Evolutionary conservation across 176 grass and related monocot genomes (phyloP), one percentile per base, ranked within the genome.

Genomic region (Saccharum officinarum): DNA sequence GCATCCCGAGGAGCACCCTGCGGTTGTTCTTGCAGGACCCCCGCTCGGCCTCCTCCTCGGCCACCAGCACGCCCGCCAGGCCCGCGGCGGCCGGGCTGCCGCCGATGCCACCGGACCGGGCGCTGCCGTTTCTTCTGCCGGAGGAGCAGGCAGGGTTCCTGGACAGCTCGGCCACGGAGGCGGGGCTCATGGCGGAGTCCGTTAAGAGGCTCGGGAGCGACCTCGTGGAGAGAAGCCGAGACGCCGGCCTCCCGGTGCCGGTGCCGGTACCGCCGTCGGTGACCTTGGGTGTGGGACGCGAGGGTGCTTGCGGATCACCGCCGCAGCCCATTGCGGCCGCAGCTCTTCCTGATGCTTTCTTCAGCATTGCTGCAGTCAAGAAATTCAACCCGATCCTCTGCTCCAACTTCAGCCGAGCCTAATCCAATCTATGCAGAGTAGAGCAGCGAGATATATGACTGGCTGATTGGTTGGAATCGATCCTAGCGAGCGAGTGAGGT

Each of bases 1-100:
- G 82, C 85, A 76, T 76, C 71, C 85, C 85, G 36, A 82, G 47
- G 14, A 89, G 69, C 76, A 89, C 82, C 82, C 87, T 84, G 41
- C 67, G 69, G 14, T 1, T 75, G 36, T 22, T 65, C 62, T 33
- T 14, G 69, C 61, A 18, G 47, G 9, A 5, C 8, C 69, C 75
- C 8, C 4, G 3, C 12, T 75, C 81, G 10, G 69, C 86, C 42
- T 88, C 76, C 3, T 69, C 82, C 3, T 69, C 69, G 20, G 45
- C 26, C 45, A 80, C 76, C 23, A 89, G 87, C 36, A 89, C 82
- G 11, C 45, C 76, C 2, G 82, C 87, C 7, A 89, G 76, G 2
- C 82, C 87, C 36, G 76, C 86, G 37, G 76, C 26, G 13, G 37
- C 86, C 26, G 37, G 11, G 70, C 12, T 34, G 8, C 74, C 34